Base-by-base conservation (phyloP, 2,329 filamentous ascomycete genomes). In the Scedosporium aurantiacum region DNA sequence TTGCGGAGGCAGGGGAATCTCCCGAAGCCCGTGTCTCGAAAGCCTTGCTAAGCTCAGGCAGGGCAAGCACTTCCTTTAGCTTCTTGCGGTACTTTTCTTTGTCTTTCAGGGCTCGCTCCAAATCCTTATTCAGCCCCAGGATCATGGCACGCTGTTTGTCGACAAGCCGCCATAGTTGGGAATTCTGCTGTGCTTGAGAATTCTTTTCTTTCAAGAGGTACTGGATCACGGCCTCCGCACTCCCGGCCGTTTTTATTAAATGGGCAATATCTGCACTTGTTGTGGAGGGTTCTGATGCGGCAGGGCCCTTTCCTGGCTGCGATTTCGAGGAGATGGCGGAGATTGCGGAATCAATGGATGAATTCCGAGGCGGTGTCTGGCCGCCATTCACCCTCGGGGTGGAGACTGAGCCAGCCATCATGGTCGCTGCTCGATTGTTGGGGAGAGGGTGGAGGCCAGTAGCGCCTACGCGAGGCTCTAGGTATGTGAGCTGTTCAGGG, bases 111-210 rank as follows among this genome's bases (percentile, higher is more conserved):
- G 92, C 86, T 60, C 90, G 85, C 73, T 97, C 93, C 12, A 99
- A 78, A 71, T 99, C 94, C 72, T 94, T 96, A 70, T 97, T 97
- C 64, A 99, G 79, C 6, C 92, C 93, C 21, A 96, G 75, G 61
- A 99, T 91, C 86, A 99, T 92, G 16, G 91, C 86, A 64, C 93
- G 83, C 73, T 99, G 94, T 76, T 99, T 97, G 72, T 97, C 93
- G 58, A 99, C 91, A 56, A 99, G 77, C 58, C 91, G 87, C 94
- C 94, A 99, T 68, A 99, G 76, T 72, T 99, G 93, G 18, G 87
- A 80, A 71, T 97, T 97, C 70, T 97, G 94, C 66, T 90, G 88
- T 4, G 90, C 84, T 61, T 91, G 89, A 57, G 90, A 89, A 65
- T 93, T 86, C 73, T 97, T 97, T 71, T 99, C 94, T 71, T 90